Base-by-base conservation (phyloP, 2,329 filamentous ascomycete genomes). In the Aspergillus sp. region DNA sequence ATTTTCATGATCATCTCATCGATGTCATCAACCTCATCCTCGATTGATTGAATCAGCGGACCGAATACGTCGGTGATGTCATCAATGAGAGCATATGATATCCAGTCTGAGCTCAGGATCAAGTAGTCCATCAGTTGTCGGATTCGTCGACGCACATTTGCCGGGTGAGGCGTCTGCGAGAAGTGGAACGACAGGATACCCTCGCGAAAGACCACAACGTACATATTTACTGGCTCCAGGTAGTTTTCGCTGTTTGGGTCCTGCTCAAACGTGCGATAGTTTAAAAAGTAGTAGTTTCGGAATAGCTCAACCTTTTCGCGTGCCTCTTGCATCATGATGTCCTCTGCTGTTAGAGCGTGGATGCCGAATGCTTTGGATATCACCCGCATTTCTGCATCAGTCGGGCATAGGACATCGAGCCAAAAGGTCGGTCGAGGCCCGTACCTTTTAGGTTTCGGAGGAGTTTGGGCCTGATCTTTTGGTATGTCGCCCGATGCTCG, bases 271-370 rank as follows among this genome's bases (percentile, higher is more conserved):
- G 92, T 96, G 15, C 95, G 89, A 74, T 99, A 99, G 73, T 96
- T 98, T 77, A 99, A 91, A 68, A 99, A 97, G 75, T 99, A 99
- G 78, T 99, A 99, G 72, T 96, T 90, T 34, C 91, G 88, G 80
- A 99, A 99, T 1, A 99, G 82, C 73, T 99, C 95, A 0, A 99
- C 95, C 77, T 99, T 99, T 71, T 99, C 95, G 20, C 95, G 93
- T 41, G 93, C 90, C 78, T 99, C 95, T 73, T 98, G 91, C 80
- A 97, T 88, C 83, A 98, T 89, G 67, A 99, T 97, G 71, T 99
- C 95, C 74, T 99, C 95, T 2, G 91, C 89, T 0, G 95, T 99
- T 57, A 99, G 79, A 0, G 95, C 93, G 76, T 99, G 95, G 59
- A 99, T 97, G 15, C 92, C 91, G 71, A 99, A 99, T 0, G 95